These are phyloP conservation scores for Brassica carinata DNA, from an alignment of 345 rosid species.

Conservation along the genomic window DNA sequence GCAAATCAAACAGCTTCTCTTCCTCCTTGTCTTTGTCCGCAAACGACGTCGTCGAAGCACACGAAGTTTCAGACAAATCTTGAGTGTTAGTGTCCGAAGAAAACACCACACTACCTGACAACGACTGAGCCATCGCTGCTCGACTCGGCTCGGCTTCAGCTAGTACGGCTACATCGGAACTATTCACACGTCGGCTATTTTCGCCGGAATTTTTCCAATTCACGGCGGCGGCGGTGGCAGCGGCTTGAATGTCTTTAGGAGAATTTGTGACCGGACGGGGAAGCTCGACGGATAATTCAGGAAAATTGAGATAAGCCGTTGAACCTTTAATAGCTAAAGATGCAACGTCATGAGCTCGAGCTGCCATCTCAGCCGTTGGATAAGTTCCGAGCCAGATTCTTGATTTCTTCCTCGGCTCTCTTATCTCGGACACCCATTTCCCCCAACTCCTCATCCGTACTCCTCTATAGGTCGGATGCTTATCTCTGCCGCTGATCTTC, in stretches of 20 bases:
- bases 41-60: constrained; percentile 35
- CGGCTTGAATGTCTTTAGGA: constrained; percentile 64
- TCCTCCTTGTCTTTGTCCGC: constrained; percentile 47
- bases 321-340: constrained; percentile 73
- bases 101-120: constrained; percentile 34
- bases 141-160: constrained; percentile 41
- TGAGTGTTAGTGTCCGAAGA: constrained; percentile 30
- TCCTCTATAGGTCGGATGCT: constrained; percentile 65
- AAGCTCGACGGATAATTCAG: constrained; percentile 49
- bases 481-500: constrained; percentile 36
- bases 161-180: constrained; percentile 7
- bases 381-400: constrained; percentile 87
- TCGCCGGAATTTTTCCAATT: constrained; percentile 32
- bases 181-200: background rate
- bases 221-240: constrained; percentile 57
- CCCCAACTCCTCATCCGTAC: constrained; percentile 85
- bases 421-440: constrained; percentile 86
- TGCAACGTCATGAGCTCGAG: constrained; percentile 83
- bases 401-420: constrained; percentile 78
- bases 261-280: constrained; percentile 56
- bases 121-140: constrained; percentile 33
- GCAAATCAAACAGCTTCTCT: constrained; percentile 76
- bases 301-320: constrained; percentile 67
- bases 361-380: constrained; percentile 81
- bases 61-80: constrained; percentile 46